Percentiles rank a stretch among this genome's conserved stretches.
These are phyloP conservation scores for Pleurozium schreberi DNA, from an alignment of 225 moss, liverwort and hornwort species.

Conservation along the genomic window DNA sequence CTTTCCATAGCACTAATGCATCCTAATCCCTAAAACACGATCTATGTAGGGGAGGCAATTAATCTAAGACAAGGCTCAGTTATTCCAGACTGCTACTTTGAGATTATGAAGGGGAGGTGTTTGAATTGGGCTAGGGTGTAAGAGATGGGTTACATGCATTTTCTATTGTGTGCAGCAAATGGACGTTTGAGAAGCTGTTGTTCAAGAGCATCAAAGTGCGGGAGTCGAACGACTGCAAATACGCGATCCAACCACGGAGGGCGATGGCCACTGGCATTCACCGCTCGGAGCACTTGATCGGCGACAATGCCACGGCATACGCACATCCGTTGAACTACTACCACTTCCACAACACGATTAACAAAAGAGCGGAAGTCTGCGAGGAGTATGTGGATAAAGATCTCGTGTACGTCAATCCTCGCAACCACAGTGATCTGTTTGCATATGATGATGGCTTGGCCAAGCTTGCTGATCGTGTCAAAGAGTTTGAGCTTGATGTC, in stretches of 20 bases:
- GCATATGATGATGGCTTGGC: constrained; percentile 24
- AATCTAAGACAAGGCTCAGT: neutral
- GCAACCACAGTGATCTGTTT: constrained; percentile 20
- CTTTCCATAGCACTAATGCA: neutral
- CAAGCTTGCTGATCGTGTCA: constrained; percentile 6
- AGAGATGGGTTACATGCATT: no score
- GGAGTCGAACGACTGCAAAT: constrained; percentile 37
- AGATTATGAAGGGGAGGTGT: neutral
- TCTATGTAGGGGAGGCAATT: neutral
- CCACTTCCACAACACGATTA: constrained; percentile 69
- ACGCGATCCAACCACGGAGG: constrained; percentile 48
- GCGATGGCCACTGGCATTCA: constrained; percentile 58
- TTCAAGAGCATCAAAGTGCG: constrained; percentile 32
- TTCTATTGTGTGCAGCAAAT: constrained; percentile 22
- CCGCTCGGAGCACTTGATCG: constrained; percentile 41
- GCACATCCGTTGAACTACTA: constrained; percentile 50
- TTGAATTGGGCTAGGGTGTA: neutral
- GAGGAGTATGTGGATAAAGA: constrained; percentile 23
- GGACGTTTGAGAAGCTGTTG: constrained; percentile 67
- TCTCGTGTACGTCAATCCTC: constrained; percentile 4
- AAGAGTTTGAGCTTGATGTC: constrained; percentile 19
- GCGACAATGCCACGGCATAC: constrained; percentile 23
- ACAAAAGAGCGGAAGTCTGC: constrained; percentile 41
- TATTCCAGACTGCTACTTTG: no score
- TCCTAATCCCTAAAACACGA: neutral